A percentile compares a stretch with the other conserved stretches of the same genome.
These are phyloP conservation scores for Hortiboletus flavorubellus DNA, from an alignment of 768 basidiomycete genomes.

Conservation along the genomic window DNA sequence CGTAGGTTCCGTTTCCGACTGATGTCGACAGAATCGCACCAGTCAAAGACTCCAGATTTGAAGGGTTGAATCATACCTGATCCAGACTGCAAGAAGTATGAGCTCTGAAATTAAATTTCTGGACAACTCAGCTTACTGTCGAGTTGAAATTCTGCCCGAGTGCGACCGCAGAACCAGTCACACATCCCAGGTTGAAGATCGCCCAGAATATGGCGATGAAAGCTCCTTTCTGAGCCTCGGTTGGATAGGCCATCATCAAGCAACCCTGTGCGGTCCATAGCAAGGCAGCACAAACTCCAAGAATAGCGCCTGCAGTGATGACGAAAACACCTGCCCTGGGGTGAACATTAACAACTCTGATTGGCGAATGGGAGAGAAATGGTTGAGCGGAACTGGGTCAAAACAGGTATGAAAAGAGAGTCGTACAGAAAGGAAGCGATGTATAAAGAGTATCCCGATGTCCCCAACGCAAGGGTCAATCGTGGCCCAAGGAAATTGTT, in stretches of 20 bases:
- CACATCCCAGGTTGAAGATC: constrained; percentile 78
- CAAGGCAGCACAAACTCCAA: constrained; percentile 49
- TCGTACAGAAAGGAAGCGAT: constrained; percentile 45
- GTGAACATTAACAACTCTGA: constrained; percentile 44
- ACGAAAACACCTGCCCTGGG: constrained; percentile 43
- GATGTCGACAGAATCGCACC: not conserved
- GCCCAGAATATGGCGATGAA: constrained; percentile 55
- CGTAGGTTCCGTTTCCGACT: constrained; percentile 80
- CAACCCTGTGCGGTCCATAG: constrained; percentile 53
- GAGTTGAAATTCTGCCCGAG: constrained; percentile 69
- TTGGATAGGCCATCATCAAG: constrained; percentile 56
- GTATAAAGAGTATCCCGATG: constrained; percentile 51
- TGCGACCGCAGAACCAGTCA: constrained; percentile 74
- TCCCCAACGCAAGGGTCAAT: constrained; percentile 47
- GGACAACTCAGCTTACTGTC: constrained; percentile 36
- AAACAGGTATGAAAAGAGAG: not conserved
- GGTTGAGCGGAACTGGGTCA: not conserved
- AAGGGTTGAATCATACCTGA: constrained; percentile 16
- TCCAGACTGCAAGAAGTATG: constrained; percentile 22
- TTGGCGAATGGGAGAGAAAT: not conserved
- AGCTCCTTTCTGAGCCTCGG: constrained; percentile 54
- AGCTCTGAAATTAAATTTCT: not conserved
- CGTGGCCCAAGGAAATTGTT: constrained; percentile 66
- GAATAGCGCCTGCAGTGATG: constrained; percentile 46
- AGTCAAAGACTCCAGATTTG: not conserved